phyloP scores from a whole-genome alignment of 1,139 yeast genomes.

The Hansenula anomala region DNA sequence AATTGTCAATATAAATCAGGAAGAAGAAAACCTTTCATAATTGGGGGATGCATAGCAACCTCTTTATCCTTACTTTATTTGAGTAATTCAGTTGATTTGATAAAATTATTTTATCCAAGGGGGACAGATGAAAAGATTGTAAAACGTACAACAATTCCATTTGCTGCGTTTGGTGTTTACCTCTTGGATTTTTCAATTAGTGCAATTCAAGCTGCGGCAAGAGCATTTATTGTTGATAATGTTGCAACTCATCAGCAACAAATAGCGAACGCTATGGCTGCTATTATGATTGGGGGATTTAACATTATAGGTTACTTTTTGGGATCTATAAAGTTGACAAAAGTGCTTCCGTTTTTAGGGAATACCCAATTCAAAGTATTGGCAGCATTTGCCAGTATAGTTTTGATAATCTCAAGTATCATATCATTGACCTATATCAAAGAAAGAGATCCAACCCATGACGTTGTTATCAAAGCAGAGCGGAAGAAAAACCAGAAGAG shows the following conservation, averaged over 20 bases:
- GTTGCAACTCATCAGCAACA: slow-evolving; percentile 50
- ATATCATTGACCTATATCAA: slow-evolving; percentile 34
- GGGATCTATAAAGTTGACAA: slow-evolving; percentile 39
- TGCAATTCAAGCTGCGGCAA: slow-evolving; percentile 53
- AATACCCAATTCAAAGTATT: slow-evolving; percentile 46
- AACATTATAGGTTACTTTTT: slow-evolving; percentile 50
- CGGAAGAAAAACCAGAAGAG: slow-evolving; percentile 26
- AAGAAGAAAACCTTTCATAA: slow-evolving; percentile 49
- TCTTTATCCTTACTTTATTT: slow-evolving; percentile 37
- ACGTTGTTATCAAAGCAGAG: slow-evolving; percentile 31
- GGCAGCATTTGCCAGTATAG: slow-evolving; percentile 38
- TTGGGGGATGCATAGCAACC: slow-evolving; percentile 46
- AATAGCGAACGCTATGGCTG: slow-evolving; percentile 68
- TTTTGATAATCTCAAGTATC: slow-evolving; percentile 33
- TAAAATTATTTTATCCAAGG: slow-evolving; percentile 22
- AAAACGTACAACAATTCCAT: slow-evolving; percentile 29
- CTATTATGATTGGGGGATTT: slow-evolving; percentile 57
- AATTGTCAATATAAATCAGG: slow-evolving; percentile 40
- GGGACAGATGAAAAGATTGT: slow-evolving; percentile 17
- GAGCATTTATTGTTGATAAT: slow-evolving; percentile 56
- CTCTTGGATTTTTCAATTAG: slow-evolving; percentile 52
- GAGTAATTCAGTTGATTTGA: slow-evolving; percentile 42
- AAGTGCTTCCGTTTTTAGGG: slow-evolving; percentile 33
- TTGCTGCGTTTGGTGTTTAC: slow-evolving; percentile 48
- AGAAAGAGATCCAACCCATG: slow-evolving; percentile 42